phyloP scores from a whole-genome alignment of 495 filamentous ascomycete genomes.

The Lindgomyces ingoldianus region DNA sequence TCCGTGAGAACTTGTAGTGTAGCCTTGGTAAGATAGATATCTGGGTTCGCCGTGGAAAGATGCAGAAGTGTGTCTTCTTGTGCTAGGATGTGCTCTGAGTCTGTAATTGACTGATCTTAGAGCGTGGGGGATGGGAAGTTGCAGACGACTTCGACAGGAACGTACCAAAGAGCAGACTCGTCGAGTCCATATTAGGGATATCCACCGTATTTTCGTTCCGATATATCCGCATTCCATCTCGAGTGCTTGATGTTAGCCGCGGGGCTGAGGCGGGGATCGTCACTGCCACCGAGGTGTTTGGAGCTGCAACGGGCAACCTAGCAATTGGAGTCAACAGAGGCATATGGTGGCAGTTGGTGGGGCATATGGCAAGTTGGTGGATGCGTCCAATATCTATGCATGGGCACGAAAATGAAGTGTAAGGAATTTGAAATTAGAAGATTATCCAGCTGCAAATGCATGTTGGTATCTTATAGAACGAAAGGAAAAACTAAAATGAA shows the following conservation, averaged over 20 bases:
- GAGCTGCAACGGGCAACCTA: too few relatives aligned
- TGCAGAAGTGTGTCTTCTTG: conserved; percentile 47
- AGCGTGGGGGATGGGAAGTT: neutral
- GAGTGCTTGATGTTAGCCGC: neutral
- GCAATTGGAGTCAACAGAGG: too few relatives aligned
- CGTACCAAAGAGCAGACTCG: conserved; percentile 39
- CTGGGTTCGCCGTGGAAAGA: conserved; percentile 52
- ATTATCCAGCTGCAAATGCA: too few relatives aligned
- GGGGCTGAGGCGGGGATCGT: neutral
- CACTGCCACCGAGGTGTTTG: too few relatives aligned
- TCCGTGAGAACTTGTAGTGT: conserved; percentile 49
- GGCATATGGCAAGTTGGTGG: too few relatives aligned
- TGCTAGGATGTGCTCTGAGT: conserved; percentile 34
- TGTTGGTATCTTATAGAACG: too few relatives aligned
- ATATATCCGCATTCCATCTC: conserved; percentile 21
- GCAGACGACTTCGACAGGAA: neutral
- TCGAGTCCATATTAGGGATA: conserved; percentile 37
- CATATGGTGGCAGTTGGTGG: too few relatives aligned
- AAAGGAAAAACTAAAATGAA: too few relatives aligned
- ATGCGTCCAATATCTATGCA: too few relatives aligned
- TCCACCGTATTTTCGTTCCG: conserved; percentile 20
- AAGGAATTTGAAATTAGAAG: too few relatives aligned
- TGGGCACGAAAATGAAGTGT: too few relatives aligned
- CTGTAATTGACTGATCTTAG: neutral
- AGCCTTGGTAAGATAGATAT: conserved; percentile 52